Conservation (phyloP, 2,329 filamentous ascomycete species). For the Sporothrix brunneoviolacea region DNA sequence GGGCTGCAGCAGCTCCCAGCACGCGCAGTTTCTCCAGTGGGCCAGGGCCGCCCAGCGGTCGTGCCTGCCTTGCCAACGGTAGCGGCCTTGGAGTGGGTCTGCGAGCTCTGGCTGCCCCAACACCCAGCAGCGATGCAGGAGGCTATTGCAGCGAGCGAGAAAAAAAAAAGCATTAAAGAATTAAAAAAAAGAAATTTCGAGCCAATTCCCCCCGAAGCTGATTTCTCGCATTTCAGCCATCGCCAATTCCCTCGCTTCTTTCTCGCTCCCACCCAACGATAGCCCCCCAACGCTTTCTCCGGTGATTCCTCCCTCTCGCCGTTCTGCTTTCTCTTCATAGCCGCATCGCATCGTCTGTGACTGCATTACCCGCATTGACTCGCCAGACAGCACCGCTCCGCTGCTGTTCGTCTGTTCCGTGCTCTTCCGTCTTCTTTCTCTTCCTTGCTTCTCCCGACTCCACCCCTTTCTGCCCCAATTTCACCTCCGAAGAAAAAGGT, state of each 20-base stretch:
- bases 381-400: background rate
- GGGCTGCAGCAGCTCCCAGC: constrained; percentile 8
- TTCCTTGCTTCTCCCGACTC: background rate
- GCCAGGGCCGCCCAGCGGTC: too few species aligned
- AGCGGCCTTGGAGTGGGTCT: constrained; percentile 5
- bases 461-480: constrained; percentile 13
- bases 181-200: constrained; percentile 13
- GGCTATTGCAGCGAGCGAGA: constrained; percentile 9
- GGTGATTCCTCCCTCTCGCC: constrained; percentile 1
- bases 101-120: constrained; percentile 1
- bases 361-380: background rate
- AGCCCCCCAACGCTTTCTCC: constrained; percentile 12
- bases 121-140: constrained; percentile 5
- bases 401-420: background rate
- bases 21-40: too few species aligned
- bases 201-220: constrained; percentile 16
- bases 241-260: constrained; percentile 15
- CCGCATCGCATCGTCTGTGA: background rate
- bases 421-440: constrained; percentile 8
- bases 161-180: constrained; percentile 3
- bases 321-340: background rate
- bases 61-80: background rate
- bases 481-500: constrained; percentile 11
- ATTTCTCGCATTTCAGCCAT: constrained; percentile 6
- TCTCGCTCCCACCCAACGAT: constrained; percentile 1